Evolutionary conservation across 2,329 filamentous ascomycete species (phyloP), one percentile per base, ranked within the genome.

Genomic region (Rugonectria rugulosa): DNA sequence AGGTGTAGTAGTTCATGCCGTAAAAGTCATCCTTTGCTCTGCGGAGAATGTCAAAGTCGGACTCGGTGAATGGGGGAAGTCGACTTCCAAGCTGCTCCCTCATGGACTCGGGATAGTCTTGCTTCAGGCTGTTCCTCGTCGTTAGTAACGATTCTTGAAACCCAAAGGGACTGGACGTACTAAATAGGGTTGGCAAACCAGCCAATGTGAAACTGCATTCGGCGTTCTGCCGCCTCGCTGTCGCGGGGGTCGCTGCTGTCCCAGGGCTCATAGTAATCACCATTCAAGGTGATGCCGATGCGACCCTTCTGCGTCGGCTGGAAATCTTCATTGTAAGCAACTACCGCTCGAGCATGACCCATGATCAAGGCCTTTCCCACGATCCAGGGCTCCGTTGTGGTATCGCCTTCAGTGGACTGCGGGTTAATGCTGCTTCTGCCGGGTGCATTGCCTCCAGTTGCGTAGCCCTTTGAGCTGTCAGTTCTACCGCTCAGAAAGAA

Each of bases 131-230:
- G 14, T 38, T 23, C 17, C 17, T 20, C n/a, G n/a, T 21, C 3
- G 19, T 38, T 20, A 38, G 34, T 14, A 11, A 23, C 10, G 19
- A 21, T 38, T 20, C 17, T 21, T 8, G 7, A 31, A 4, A 11
- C 17, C n/a, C 4, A 15, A 9, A 5, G 9, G 36, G n/a, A n/a
- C n/a, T n/a, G n/a, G n/a, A n/a, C 60, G 45, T 17, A 61, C 62
- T 75, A 76, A 6, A 76, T 71, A 9, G 73, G 73, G 40, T 75
- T 69, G 1, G 72, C 73, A 48, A 75, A 76, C 74, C 74, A 76
- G 6, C 71, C 73, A 4, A 76, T 72, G 43, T 73, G 68, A 19
- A 76, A 76, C 12, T 74, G 56, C 71, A 76, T 73, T 0, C 71
- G 53, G 1, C 72, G 55, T 56, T 73, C 66, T 2, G 69, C 70